Evolutionary conservation across 2,329 filamentous ascomycete genomes (phyloP), one percentile per base, ranked within the genome.

Genomic region (Trichoderma atrobrunneum): DNA sequence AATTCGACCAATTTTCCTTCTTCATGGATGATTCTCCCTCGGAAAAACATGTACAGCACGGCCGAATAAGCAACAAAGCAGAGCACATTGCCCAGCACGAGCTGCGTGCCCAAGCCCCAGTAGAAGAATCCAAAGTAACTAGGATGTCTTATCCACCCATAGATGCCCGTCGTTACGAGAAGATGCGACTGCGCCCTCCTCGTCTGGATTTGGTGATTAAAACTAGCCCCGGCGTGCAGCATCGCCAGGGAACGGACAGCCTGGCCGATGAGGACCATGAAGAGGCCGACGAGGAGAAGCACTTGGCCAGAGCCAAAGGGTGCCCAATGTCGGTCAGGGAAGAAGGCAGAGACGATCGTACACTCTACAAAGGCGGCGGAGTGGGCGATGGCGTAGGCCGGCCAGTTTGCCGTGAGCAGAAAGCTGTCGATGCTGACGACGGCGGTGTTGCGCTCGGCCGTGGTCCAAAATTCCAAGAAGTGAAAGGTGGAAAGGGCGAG

Each of bases 111-210:
- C n/a, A 98, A 79, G 0, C 93, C 94, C 95, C 95, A 99, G 90
- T 94, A 98, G 82, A 97, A 99, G 84, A 98, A 99, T 4, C 95
- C 96, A 84, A 98, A 98, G 82, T 99, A 99, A 72, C 92, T 92
- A 14, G 96, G 96, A 81, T 99, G 96, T 28, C 96, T 86, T 67
- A 97, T 84, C 59, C 87, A 81, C 8, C 85, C 84, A 81, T 98
- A 99, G 39, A 98, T 84, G 0, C 96, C 96, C 32, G 85, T 85
- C 0, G 92, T 97, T 3, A 99, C 93, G n/a, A 99, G 87, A 61
- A 86, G 85, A 81, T 99, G 96, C 1, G 89, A 89, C 8, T 82
- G 81, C 5, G 90, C 87, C 77, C 90, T 92, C 74, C 85, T 89
- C 74, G 88, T 89, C 81, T 96, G 93, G 10, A 98, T 90, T 39